A percentile compares a stretch with the other conserved stretches of the same genome.
Conservation (phyloP, 768 basidiomycete species). For the Pleurotus citrinopileatus region DNA sequence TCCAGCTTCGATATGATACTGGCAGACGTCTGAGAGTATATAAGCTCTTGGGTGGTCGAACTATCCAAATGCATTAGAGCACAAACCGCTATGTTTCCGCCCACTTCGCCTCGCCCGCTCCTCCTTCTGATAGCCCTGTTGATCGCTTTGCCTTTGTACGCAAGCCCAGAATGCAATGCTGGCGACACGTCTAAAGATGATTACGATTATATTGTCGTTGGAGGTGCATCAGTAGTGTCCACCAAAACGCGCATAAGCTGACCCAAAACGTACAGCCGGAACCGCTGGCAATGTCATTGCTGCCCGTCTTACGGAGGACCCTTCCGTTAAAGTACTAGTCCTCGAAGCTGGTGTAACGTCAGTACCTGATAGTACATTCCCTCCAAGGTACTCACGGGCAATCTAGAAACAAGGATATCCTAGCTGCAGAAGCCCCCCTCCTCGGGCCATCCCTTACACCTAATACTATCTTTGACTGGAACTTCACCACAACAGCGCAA, state of each 20-base stretch:
- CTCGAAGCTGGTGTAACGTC: conserved; percentile 8
- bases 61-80: too few relatives aligned
- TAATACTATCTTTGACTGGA: conserved; percentile 26
- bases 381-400: not conserved
- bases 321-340: not conserved
- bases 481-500: conserved; percentile 33
- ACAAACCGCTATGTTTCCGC: not conserved
- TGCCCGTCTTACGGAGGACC: not conserved
- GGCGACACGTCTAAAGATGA: conserved; percentile 13
- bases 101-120: not conserved
- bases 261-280: not conserved
- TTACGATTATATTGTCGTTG: conserved; percentile 7
- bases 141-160: not conserved
- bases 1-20: too few relatives aligned
- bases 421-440: conserved; percentile 14
- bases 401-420: conserved; percentile 16
- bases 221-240: not conserved
- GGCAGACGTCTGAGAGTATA: too few relatives aligned
- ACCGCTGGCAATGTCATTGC: conserved; percentile 8
- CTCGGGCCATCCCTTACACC: conserved; percentile 15
- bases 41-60: too few relatives aligned
- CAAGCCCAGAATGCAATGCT: not conserved
- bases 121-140: not conserved
- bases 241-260: not conserved
- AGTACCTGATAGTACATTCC: not conserved